Conservation (phyloP, 139 green algal genomes). For the Cymbomonas tetramitiformis region DNA sequence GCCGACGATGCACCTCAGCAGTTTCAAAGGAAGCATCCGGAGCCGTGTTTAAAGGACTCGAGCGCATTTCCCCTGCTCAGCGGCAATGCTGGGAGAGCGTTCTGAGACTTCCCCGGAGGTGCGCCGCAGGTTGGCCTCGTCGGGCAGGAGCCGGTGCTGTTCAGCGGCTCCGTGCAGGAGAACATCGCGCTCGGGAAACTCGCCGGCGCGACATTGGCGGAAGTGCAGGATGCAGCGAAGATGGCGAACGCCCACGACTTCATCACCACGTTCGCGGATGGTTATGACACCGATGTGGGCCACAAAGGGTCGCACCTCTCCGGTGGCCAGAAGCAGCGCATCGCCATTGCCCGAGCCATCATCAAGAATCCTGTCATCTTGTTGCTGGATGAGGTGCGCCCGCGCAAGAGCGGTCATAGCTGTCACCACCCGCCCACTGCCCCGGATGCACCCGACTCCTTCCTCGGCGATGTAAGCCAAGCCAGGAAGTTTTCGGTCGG, state of each 20-base stretch:
- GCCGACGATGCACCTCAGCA: too few relatives aligned
- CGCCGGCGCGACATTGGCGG: conserved; percentile 19
- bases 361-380: conserved; percentile 54
- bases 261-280: conserved; percentile 38
- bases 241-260: conserved; percentile 53
- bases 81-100: too few relatives aligned
- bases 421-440: too few relatives aligned
- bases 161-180: conserved; percentile 58
- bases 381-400: conserved; percentile 67
- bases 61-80: too few relatives aligned
- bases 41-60: too few relatives aligned
- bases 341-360: conserved; percentile 69
- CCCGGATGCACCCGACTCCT: too few relatives aligned
- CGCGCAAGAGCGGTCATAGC: conserved; percentile 25
- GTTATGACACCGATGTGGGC: conserved; percentile 46
- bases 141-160: conserved; percentile 70
- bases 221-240: conserved; percentile 43
- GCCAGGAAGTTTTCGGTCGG: too few relatives aligned
- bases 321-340: conserved; percentile 80
- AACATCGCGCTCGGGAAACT: conserved; percentile 66
- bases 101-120: too few relatives aligned
- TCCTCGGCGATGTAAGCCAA: too few relatives aligned
- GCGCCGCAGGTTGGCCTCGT: conserved; percentile 64
- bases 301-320: conserved; percentile 80
- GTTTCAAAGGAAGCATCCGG: too few relatives aligned